Evolutionary conservation across 345 rosid species (phyloP).

Genomic region (Brassica rapa): DNA sequence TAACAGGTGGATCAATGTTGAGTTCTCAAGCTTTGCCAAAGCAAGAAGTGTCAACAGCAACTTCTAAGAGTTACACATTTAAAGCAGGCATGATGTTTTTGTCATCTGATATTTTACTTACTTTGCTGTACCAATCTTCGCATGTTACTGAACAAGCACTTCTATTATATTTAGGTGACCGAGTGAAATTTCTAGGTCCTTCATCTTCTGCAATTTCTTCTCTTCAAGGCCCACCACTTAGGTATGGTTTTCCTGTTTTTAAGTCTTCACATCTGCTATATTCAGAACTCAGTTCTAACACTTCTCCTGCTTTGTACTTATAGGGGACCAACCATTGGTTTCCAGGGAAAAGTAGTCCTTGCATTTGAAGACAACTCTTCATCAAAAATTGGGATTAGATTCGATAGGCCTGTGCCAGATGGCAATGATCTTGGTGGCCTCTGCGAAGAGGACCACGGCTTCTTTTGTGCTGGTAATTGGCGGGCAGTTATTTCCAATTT

Average conservation of each 20-base stretch:
- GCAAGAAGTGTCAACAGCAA: slow-evolving; percentile 91
- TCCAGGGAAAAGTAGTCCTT: slow-evolving; percentile 87
- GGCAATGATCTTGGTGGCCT: slow-evolving; percentile 94
- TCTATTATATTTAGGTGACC: slow-evolving; percentile 65
- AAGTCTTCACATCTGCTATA: slow-evolving; percentile 17
- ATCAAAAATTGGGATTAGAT: slow-evolving; percentile 92
- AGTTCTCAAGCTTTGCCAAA: slow-evolving; percentile 74
- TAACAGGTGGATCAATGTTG: slow-evolving; percentile 75
- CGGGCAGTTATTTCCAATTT: background rate
- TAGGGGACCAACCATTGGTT: slow-evolving; percentile 82
- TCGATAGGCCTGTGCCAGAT: slow-evolving; percentile 76
- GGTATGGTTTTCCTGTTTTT: slow-evolving; percentile 43
- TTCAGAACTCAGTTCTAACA: slow-evolving; percentile 1
- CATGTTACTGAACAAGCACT: slow-evolving; percentile 25
- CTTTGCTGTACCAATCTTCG: slow-evolving; percentile 3
- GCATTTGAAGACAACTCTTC: slow-evolving; percentile 83
- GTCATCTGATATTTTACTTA: too few species aligned
- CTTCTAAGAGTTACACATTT: slow-evolving; percentile 79
- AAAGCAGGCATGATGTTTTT: slow-evolving; percentile 61
- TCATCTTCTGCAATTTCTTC: slow-evolving; percentile 55
- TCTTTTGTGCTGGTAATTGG: slow-evolving; percentile 77
- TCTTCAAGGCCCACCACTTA: slow-evolving; percentile 47
- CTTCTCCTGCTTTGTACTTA: background rate
- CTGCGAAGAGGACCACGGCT: slow-evolving; percentile 89
- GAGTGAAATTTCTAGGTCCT: slow-evolving; percentile 69